Evolutionary conservation across 2,329 filamentous ascomycete species (phyloP).

Genomic region (Aspergillus sp.): DNA sequence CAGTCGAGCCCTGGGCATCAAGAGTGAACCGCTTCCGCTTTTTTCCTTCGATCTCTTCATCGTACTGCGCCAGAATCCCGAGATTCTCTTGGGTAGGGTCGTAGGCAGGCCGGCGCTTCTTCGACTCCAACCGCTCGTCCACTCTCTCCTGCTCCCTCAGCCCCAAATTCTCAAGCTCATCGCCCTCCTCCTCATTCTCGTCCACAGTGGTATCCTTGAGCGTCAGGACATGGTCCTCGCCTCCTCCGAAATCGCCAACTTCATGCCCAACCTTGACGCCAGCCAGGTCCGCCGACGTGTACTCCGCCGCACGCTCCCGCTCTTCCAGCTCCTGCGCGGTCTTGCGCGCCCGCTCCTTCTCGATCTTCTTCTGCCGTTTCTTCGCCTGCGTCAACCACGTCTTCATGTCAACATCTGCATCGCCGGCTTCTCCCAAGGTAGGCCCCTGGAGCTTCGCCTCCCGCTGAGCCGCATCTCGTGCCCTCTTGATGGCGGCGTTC

Average conservation of each 20-base stretch:
- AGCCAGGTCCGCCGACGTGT: slow-evolving; percentile 75
- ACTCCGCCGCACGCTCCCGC: slow-evolving; percentile 63
- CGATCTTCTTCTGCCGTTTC: slow-evolving; percentile 88
- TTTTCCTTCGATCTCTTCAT: slow-evolving; percentile 88
- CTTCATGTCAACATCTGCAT: slow-evolving; percentile 63
- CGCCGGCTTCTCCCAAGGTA: slow-evolving; percentile 68
- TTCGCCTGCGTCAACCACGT: slow-evolving; percentile 83
- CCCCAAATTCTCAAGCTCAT: slow-evolving; percentile 57
- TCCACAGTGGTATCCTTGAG: slow-evolving; percentile 88
- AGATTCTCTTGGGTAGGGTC: slow-evolving; percentile 67
- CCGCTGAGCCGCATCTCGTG: slow-evolving; percentile 72
- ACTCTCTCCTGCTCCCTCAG: slow-evolving; percentile 34
- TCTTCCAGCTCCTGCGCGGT: slow-evolving; percentile 69
- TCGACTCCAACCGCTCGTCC: slow-evolving; percentile 65
- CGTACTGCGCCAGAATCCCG: slow-evolving; percentile 77
- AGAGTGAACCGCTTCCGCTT: slow-evolving; percentile 82
- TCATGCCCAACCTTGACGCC: slow-evolving; percentile 91
- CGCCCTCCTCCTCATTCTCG: slow-evolving; percentile 73
- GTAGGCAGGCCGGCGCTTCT: slow-evolving; percentile 84
- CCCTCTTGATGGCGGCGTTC: slow-evolving; percentile 75
- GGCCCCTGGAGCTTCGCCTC: slow-evolving; percentile 68
- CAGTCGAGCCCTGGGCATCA: slow-evolving; percentile 63
- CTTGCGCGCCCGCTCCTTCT: slow-evolving; percentile 58
- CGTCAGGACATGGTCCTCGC: slow-evolving; percentile 77
- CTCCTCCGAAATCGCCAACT: slow-evolving; percentile 66